These are phyloP conservation scores for Avena atlantica DNA, from an alignment of 176 grass and related monocot genomes.

Conservation along the genomic window DNA sequence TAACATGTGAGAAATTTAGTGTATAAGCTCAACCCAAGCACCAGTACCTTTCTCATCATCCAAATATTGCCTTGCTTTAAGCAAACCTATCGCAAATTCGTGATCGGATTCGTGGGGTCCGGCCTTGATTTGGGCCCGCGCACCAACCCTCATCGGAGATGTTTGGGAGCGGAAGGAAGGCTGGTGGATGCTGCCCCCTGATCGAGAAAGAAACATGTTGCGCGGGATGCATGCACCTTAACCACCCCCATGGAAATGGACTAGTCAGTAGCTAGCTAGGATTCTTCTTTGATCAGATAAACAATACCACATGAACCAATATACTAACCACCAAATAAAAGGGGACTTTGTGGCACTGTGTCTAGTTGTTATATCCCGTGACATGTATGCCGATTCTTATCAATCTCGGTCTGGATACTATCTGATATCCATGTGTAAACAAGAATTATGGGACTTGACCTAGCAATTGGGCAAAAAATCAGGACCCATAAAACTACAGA, in stretches of 20 bases:
- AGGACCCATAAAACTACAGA: too few species aligned
- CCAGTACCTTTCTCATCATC: constrained; percentile 28
- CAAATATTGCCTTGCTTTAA: constrained; percentile 50
- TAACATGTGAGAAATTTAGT: constrained; percentile 18
- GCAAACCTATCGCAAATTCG: background rate
- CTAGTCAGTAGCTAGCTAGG: background rate
- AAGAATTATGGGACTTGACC: background rate
- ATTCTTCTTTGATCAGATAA: background rate
- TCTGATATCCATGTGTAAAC: background rate
- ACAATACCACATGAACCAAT: background rate
- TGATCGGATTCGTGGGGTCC: constrained; percentile 43
- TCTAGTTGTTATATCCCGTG: background rate
- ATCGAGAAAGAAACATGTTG: constrained; percentile 22
- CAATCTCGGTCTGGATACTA: background rate
- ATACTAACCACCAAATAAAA: background rate
- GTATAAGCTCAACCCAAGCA: background rate
- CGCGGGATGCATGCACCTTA: constrained; percentile 63
- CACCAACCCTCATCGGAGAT: constrained; percentile 45
- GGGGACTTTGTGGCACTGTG: background rate
- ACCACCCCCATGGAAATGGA: constrained; percentile 36
- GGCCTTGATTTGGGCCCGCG: constrained; percentile 33
- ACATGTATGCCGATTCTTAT: background rate
- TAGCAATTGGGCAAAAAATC: too few species aligned
- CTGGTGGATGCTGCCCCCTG: constrained; percentile 51
- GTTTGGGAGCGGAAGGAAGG: constrained; percentile 41